Base-by-base conservation (phyloP, 768 basidiomycete genomes). In the Russula compacta region DNA sequence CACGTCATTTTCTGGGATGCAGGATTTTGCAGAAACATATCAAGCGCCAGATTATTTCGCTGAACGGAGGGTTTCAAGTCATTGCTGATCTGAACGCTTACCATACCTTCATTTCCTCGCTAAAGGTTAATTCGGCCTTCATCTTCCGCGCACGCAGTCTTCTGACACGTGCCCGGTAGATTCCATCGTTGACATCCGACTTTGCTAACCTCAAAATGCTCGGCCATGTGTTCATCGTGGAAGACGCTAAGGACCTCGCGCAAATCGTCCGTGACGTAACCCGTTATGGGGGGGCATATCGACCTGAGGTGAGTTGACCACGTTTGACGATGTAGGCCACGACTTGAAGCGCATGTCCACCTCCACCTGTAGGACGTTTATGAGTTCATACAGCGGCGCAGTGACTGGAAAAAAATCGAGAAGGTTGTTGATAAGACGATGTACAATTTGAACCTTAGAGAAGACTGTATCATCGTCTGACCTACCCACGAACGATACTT, bases 321-420 rank as follows among this genome's bases (percentile, higher is more conserved):
- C 58, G 17, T 54, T 51, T 19, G 58, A 38, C 32, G 24, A 19
- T 60, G 46, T 36, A 51, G 29, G 35, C 29, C n/a, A n/a, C 14
- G 40, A 12, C 47, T 55, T 8, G 32, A 49, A 32, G 33, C 8
- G 35, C 21, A 24, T n/a, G 21, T 42, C 36, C 58, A 33, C 33
- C 24, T 48, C 24, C 24, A 60, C 36, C 19, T 44, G 10, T 24
- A 87, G 83, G 95, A 98, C 70, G 80, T 98, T 53, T 98, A 98
- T 71, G 95, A 98, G 72, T 95, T 98, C 68, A 90, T 98, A 68
- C 92, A 94, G 70, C 78, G 95, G 21, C 81, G 95, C 38, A 89
- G 91, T 7, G 95, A 99, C 71, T 98, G 95, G 95, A 95, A 97
- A 76, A 95, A 91, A 76, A 98, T 98, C 61, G 95, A 98, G 72